These are phyloP conservation scores for Colletotrichum sp. DNA, from an alignment of 2,329 filamentous ascomycete species.

Conservation along the genomic window DNA sequence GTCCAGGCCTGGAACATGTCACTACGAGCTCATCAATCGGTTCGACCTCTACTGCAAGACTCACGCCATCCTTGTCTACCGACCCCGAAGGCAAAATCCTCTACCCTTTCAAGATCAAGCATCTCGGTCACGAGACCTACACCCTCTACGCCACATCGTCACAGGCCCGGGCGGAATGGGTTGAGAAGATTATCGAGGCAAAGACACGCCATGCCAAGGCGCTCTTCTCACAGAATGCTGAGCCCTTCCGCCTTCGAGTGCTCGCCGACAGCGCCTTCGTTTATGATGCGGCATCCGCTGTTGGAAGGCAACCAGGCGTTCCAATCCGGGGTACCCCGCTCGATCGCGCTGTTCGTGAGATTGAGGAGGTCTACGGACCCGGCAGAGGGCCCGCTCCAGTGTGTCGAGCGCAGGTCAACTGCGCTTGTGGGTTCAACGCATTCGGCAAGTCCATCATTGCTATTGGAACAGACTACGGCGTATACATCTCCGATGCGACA, in stretches of 20 bases:
- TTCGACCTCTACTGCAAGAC: constrained; percentile 45
- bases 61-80: constrained; percentile 52
- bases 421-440: constrained; percentile 86
- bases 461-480: constrained; percentile 92
- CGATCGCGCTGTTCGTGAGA: constrained; percentile 86
- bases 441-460: constrained; percentile 88
- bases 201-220: constrained; percentile 93
- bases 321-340: constrained; percentile 89
- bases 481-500: constrained; percentile 85
- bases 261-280: constrained; percentile 92
- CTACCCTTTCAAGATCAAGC: constrained; percentile 95
- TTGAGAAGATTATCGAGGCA: constrained; percentile 88
- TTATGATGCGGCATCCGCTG: constrained; percentile 67
- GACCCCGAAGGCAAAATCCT: constrained; percentile 83
- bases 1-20: constrained; percentile 68
- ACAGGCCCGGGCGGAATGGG: constrained; percentile 84
- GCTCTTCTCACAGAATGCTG: constrained; percentile 88
- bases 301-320: constrained; percentile 67
- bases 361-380: constrained; percentile 78
- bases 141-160: constrained; percentile 84
- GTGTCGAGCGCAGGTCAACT: constrained; percentile 87
- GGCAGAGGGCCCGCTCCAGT: constrained; percentile 75
- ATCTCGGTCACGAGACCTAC: constrained; percentile 92
- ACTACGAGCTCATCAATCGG: constrained; percentile 69
- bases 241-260: constrained; percentile 90